A percentile compares a stretch with the other conserved stretches of the same genome.
These are phyloP conservation scores for Mycena olivaceomarginata DNA, from an alignment of 768 basidiomycete species.

Conservation along the genomic window DNA sequence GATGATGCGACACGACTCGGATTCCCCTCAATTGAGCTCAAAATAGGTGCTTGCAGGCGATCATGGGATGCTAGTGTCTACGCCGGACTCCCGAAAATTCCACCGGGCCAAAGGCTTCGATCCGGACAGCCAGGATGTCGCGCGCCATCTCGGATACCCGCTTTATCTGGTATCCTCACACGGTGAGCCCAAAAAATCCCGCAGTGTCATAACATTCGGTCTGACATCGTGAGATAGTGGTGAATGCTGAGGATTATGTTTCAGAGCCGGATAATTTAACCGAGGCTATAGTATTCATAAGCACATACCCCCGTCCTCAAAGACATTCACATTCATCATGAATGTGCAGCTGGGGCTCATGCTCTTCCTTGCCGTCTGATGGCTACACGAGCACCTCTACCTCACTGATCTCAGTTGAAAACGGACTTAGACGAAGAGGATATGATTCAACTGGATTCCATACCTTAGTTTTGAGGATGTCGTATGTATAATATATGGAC, in stretches of 20 bases:
- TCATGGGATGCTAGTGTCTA: conserved; percentile 26
- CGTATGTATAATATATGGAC: background rate
- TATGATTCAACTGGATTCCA: conserved; percentile 1
- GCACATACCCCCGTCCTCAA: conserved; percentile 13
- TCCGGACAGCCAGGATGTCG: conserved; percentile 22
- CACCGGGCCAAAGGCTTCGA: conserved; percentile 29
- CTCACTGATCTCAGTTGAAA: background rate
- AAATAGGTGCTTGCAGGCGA: background rate
- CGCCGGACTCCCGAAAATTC: conserved; percentile 16
- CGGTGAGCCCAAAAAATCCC: conserved; percentile 11
- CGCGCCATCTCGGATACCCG: conserved; percentile 4
- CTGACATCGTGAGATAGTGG: conserved; percentile 6
- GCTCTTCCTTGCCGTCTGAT: conserved; percentile 4
- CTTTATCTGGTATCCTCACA: conserved; percentile 9
- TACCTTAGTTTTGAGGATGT: background rate
- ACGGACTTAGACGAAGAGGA: background rate
- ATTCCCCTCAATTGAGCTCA: conserved; percentile 17
- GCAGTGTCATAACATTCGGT: background rate
- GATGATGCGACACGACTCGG: conserved; percentile 12
- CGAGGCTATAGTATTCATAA: conserved; percentile 6
- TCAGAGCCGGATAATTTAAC: conserved; percentile 11
- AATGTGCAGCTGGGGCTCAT: conserved; percentile 18
- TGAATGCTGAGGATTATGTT: conserved; percentile 17
- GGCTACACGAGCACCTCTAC: background rate
- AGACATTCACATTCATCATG: conserved; percentile 15